Evolutionary conservation across 116 monocot species (phyloP).

Genomic region (Zostera marina): DNA sequence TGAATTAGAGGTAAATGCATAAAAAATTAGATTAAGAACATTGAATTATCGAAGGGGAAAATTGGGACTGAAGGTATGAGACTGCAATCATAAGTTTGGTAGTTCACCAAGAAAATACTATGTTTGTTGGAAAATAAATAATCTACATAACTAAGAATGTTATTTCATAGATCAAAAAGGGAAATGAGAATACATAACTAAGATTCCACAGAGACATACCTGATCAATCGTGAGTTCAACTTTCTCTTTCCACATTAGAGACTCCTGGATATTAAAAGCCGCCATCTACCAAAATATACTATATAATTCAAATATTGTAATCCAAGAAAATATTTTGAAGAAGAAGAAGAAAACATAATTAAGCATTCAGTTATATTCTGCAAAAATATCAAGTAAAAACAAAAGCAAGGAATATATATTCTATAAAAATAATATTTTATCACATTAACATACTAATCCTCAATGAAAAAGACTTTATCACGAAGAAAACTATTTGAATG

Average conservation of each 20-base stretch:
- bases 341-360: not conserved
- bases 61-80: not conserved
- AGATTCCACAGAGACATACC: slow-evolving; percentile 16
- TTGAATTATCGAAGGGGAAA: not conserved
- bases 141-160: not conserved
- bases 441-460: no score
- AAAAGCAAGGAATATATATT: no score
- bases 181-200: not conserved
- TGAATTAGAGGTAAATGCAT: not conserved
- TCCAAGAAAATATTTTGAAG: not conserved
- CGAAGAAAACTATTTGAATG: no score
- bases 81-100: no score
- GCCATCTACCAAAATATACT: slow-evolving; percentile 46
- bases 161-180: not conserved
- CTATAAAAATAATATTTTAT: no score
- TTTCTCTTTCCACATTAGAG: slow-evolving; percentile 67
- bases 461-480: no score
- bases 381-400: no score
- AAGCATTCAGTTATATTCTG: no score
- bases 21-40: not conserved
- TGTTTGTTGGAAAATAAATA: not conserved
- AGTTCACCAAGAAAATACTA: no score
- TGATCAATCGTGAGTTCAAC: slow-evolving; percentile 89
- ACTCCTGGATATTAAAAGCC: slow-evolving; percentile 76
- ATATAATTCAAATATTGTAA: not conserved